Conservation (phyloP, 768 basidiomycete species). For the Pholiota molesta region DNA sequence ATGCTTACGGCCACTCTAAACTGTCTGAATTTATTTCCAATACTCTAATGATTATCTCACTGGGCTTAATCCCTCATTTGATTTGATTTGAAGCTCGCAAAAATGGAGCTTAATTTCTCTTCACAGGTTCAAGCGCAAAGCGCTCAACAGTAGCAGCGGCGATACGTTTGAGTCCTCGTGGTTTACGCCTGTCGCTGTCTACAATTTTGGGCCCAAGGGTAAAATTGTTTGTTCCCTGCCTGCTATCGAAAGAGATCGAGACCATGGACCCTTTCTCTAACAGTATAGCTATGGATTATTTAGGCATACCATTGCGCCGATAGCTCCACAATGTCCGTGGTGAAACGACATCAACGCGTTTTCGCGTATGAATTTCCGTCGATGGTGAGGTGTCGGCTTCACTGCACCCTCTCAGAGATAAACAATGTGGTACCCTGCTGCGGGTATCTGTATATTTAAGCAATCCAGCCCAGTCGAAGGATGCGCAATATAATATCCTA, state of each 20-base stretch:
- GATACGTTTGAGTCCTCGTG: not conserved
- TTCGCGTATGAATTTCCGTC: not conserved
- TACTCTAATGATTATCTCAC: not conserved
- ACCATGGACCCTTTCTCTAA: not conserved
- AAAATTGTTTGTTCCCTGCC: not conserved
- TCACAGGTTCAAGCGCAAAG: not conserved
- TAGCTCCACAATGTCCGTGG: not conserved
- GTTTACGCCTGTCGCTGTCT: not conserved
- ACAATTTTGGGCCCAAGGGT: not conserved
- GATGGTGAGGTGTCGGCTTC: not conserved
- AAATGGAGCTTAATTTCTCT: not conserved
- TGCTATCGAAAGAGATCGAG: not conserved
- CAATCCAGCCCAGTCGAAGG: not conserved
- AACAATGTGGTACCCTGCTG: not conserved
- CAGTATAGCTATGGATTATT: not conserved
- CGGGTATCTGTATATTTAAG: not conserved
- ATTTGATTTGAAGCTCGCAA: not conserved
- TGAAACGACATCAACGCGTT: not conserved
- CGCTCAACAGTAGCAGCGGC: not conserved
- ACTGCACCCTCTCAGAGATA: not conserved
- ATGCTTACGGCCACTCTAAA: not conserved
- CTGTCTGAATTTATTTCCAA: not conserved
- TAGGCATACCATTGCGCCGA: not conserved
- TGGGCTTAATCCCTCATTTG: not conserved
- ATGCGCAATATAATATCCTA: not conserved